Conservation (phyloP, 768 basidiomycete genomes). For the Xerocomus spinulosus region DNA sequence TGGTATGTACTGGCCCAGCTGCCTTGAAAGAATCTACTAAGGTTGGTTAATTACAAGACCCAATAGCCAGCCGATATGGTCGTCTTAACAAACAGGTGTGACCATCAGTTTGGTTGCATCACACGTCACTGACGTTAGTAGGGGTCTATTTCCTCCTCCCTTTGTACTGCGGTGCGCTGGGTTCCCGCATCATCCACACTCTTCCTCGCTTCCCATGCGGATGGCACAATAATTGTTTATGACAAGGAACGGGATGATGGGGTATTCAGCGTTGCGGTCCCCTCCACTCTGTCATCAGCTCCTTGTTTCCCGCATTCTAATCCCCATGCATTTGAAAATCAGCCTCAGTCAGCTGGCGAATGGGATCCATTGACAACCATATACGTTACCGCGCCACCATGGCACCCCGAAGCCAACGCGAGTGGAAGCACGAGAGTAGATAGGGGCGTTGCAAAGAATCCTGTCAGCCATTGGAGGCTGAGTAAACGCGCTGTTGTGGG, state of each 20-base stretch:
- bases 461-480: slow-evolving; percentile 87
- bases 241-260: slow-evolving; percentile 92
- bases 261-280: slow-evolving; percentile 59
- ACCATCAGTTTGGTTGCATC: background rate
- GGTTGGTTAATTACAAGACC: slow-evolving; percentile 47
- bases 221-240: slow-evolving; percentile 85
- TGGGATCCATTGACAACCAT: slow-evolving; percentile 80
- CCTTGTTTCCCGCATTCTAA: slow-evolving; percentile 25
- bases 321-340: slow-evolving; percentile 23
- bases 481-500: slow-evolving; percentile 70
- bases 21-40: background rate
- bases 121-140: slow-evolving; percentile 25
- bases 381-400: slow-evolving; percentile 79
- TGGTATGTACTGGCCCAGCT: slow-evolving; percentile 45
- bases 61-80: slow-evolving; percentile 73
- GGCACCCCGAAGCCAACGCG: slow-evolving; percentile 57
- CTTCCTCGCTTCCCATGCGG: slow-evolving; percentile 83
- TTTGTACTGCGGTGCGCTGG: slow-evolving; percentile 89
- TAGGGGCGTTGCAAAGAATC: slow-evolving; percentile 75
- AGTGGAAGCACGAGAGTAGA: slow-evolving; percentile 41
- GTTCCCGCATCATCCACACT: slow-evolving; percentile 75
- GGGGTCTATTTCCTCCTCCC: slow-evolving; percentile 75
- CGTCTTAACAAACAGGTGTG: slow-evolving; percentile 82
- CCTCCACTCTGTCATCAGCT: slow-evolving; percentile 31
- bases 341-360: slow-evolving; percentile 35